Evolutionary conservation across 768 basidiomycete species (phyloP).

Genomic region (Vararia minispora): DNA sequence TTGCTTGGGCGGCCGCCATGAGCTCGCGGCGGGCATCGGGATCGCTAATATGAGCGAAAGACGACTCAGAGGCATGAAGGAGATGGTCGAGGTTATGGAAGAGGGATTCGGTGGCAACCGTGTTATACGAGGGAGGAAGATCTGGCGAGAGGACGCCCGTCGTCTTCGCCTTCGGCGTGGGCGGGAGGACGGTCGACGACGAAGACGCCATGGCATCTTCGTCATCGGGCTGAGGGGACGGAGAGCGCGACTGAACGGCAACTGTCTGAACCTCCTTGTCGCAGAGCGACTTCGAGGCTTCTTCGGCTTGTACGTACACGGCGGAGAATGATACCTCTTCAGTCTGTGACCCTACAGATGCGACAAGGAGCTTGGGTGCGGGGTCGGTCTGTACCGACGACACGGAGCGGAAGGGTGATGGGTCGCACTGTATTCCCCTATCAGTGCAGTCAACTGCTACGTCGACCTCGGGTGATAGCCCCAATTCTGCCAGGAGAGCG

Average conservation of each 20-base stretch:
- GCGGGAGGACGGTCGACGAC: conserved; percentile 60
- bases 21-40: conserved; percentile 23
- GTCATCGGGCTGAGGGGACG: conserved; percentile 29
- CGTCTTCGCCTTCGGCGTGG: conserved; percentile 48
- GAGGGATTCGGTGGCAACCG: conserved; percentile 29
- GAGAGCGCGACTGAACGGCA: conserved; percentile 31
- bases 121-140: conserved; percentile 65
- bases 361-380: conserved; percentile 33
- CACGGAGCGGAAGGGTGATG: conserved; percentile 35
- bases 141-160: conserved; percentile 26
- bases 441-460: conserved; percentile 72
- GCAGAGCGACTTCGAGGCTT: conserved; percentile 19
- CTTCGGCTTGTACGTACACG: conserved; percentile 17
- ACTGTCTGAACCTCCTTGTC: conserved; percentile 62
- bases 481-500: no score
- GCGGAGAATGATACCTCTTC: conserved; percentile 28
- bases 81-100: conserved; percentile 16
- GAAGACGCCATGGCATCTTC: conserved; percentile 59
- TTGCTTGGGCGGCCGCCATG: conserved; percentile 41
- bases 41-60: conserved; percentile 12
- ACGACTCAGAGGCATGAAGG: conserved; percentile 8
- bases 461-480: conserved; percentile 34
- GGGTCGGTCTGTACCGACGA: conserved; percentile 53
- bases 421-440: conserved; percentile 59
- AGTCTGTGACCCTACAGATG: conserved; percentile 48